Evolutionary conservation across 2,329 filamentous ascomycete genomes (phyloP).

Genomic region (Zymoseptoria tritici): DNA sequence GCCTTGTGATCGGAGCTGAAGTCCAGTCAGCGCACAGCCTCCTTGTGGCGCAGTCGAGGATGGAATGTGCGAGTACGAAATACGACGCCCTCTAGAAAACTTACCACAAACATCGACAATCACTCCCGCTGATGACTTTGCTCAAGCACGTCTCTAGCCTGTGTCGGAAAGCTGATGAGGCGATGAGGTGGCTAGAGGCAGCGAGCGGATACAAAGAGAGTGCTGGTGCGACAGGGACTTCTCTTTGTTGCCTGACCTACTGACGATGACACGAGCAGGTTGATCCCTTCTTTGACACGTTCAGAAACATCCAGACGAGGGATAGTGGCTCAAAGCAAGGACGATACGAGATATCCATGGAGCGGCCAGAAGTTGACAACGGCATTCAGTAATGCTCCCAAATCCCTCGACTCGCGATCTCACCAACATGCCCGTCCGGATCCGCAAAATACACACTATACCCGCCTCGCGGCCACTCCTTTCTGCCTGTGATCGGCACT

Average conservation of each 20-base stretch:
- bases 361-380: neutral
- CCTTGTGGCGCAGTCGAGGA: neutral
- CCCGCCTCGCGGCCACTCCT: slow-evolving; percentile 9
- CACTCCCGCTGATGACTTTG: neutral
- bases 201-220: neutral
- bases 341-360: neutral
- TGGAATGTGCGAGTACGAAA: neutral
- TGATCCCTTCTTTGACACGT: neutral
- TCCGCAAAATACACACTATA: slow-evolving; percentile 12
- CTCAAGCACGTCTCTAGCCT: too few relatives aligned
- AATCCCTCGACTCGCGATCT: slow-evolving; percentile 10
- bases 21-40: neutral
- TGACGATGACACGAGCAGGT: neutral
- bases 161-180: neutral
- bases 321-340: neutral
- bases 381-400: slow-evolving; percentile 6
- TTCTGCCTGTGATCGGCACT: slow-evolving; percentile 4
- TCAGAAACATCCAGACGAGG: neutral
- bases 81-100: neutral
- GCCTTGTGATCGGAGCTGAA: neutral
- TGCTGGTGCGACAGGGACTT: neutral
- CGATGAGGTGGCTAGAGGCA: neutral
- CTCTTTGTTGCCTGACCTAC: neutral
- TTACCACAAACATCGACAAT: neutral
- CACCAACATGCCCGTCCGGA: slow-evolving; percentile 11